phyloP scores from a whole-genome alignment of 2,329 filamentous ascomycete genomes.

The Balansia obtecta region DNA sequence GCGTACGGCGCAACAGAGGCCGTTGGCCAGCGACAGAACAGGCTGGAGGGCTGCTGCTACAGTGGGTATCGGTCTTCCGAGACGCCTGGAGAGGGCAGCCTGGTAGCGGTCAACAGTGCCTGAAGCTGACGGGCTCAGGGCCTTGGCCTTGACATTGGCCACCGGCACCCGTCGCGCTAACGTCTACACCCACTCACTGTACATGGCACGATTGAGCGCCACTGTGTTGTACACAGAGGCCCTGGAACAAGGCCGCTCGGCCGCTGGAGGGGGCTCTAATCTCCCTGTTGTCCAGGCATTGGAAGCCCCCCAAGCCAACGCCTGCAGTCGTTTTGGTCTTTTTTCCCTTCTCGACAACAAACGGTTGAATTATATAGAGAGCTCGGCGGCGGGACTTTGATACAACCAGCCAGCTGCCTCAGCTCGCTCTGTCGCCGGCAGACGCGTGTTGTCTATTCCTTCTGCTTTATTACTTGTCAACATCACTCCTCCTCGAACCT shows the following conservation, averaged over 20 bases:
- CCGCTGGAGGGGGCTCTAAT: not conserved
- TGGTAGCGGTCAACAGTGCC: too few relatives aligned
- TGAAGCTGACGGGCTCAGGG: too few relatives aligned
- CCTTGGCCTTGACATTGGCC: not conserved
- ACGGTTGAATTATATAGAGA: too few relatives aligned
- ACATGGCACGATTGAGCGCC: not conserved
- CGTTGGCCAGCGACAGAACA: not conserved
- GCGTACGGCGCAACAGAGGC: not conserved
- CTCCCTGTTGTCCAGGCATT: not conserved
- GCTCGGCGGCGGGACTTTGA: too few relatives aligned
- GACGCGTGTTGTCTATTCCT: not conserved
- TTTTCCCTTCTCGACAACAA: too few relatives aligned
- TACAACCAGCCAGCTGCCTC: too few relatives aligned
- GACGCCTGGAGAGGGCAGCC: not conserved
- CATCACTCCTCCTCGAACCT: too few relatives aligned
- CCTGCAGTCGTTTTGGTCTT: not conserved
- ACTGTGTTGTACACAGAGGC: not conserved
- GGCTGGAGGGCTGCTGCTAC: not conserved
- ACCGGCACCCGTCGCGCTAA: not conserved
- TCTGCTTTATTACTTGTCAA: not conserved
- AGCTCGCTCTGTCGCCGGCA: too few relatives aligned
- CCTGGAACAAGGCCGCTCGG: conserved; percentile 1
- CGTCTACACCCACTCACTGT: too few relatives aligned
- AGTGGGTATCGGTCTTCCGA: not conserved
- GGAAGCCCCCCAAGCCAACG: not conserved